Conservation (phyloP, 2,329 filamentous ascomycete genomes). For the Massarina eburnea region DNA sequence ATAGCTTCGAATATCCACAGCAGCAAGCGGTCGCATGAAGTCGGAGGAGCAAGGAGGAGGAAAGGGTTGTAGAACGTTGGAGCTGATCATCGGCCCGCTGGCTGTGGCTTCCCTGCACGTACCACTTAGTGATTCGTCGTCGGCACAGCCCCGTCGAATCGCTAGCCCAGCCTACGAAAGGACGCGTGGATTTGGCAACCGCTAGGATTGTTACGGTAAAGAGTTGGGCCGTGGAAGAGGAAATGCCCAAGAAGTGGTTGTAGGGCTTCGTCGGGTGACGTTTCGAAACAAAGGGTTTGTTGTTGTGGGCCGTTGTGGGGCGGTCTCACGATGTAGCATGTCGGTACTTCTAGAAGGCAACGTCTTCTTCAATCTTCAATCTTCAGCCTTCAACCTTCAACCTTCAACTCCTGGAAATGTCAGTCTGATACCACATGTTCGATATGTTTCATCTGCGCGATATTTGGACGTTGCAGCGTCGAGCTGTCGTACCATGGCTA, state of each 20-base stretch:
- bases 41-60: neutral
- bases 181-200: neutral
- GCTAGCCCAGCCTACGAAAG: neutral
- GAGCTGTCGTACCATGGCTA: too few relatives aligned
- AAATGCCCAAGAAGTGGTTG: neutral
- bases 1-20: neutral
- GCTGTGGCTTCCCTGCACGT: neutral
- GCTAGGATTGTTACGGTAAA: neutral
- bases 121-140: neutral
- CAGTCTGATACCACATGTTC: too few relatives aligned
- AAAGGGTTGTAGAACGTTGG: neutral
- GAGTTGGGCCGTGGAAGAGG: neutral
- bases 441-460: too few relatives aligned
- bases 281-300: constrained; percentile 2
- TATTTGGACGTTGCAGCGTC: too few relatives aligned
- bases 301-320: neutral
- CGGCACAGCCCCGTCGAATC: constrained; percentile 2
- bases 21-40: neutral
- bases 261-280: neutral
- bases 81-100: neutral
- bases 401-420: too few relatives aligned
- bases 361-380: too few relatives aligned
- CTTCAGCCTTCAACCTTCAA: too few relatives aligned
- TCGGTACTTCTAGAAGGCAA: neutral
- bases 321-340: neutral